These are phyloP conservation scores for Choiromyces venosus DNA, from an alignment of 495 filamentous ascomycete species.

Conservation along the genomic window DNA sequence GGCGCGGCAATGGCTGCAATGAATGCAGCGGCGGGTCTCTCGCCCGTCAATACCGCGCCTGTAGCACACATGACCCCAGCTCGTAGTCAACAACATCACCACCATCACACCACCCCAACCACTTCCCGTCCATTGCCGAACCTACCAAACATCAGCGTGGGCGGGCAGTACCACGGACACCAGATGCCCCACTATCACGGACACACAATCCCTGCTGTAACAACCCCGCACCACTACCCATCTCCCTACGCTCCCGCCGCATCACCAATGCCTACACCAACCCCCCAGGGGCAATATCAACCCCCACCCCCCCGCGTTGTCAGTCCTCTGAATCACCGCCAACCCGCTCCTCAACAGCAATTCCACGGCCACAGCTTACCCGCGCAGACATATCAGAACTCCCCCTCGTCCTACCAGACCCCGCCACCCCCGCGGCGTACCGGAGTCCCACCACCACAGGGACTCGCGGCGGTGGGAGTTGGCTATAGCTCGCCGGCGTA, in stretches of 20 bases:
- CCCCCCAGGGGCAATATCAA: constrained; percentile 8
- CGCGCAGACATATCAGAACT: constrained; percentile 10
- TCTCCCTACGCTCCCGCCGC: constrained; percentile 15
- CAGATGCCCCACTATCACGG: constrained; percentile 18
- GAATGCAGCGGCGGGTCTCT: constrained; percentile 38
- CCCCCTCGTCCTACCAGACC: background rate
- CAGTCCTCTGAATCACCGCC: constrained; percentile 5
- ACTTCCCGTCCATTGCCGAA: constrained; percentile 15
- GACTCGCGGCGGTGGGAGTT: constrained; percentile 36
- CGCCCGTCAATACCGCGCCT: constrained; percentile 26
- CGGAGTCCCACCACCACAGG: constrained; percentile 37
- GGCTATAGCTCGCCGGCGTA: constrained; percentile 6
- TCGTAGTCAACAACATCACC: constrained; percentile 5
- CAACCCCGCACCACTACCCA: constrained; percentile 34
- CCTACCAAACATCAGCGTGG: background rate
- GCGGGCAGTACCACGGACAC: constrained; percentile 24
- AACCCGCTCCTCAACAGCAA: constrained; percentile 15
- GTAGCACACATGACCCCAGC: constrained; percentile 29
- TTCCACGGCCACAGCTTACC: constrained; percentile 31
- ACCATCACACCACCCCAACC: constrained; percentile 20
- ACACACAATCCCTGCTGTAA: constrained; percentile 11
- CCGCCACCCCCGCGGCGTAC: constrained; percentile 10
- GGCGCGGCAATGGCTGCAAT: constrained; percentile 31
- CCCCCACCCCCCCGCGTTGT: constrained; percentile 20
- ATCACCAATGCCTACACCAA: constrained; percentile 14